Base-by-base conservation (phyloP, 179 eudicot species). In the Patellifolia procumbens region DNA sequence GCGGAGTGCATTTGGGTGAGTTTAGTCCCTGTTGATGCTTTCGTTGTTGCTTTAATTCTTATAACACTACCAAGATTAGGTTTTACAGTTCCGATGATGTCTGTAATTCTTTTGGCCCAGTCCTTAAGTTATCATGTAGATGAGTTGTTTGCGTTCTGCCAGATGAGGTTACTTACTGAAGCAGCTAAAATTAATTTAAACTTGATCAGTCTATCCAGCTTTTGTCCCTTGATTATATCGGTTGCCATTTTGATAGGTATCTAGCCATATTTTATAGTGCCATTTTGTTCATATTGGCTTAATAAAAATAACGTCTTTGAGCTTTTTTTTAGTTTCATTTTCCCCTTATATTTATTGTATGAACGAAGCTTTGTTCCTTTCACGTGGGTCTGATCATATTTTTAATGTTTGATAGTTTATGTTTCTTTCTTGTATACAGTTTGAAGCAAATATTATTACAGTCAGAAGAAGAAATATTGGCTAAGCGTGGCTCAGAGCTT, bases 381-480 rank as follows among this genome's bases (percentile, higher is more conserved):
- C 69, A 56, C 24, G 61, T 28, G n/a, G 16, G 5, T 35, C 39
- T 65, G 28, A 5, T 28, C 32, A 9, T 46, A 53, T 4, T 11
- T 61, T 16, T 43, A 19, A 17, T 61, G 20, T 39, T 45, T 52
- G 11, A 17, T n/a, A 39, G 77, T 65, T 37, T 59, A 71, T 53
- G 61, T 74, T 15, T 43, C 22, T 76, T 74, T 29, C 56, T 48
- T 76, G 26, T 58, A 7, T 78, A 37, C 80, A 95, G 99, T 43
- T 79, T 93, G 85, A 97, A 88, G 77, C 90, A 93, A 52, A 85
- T 88, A 73, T 73, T 96, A 66, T 83, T 96, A 71, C 99, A 91
- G 74, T 88, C 99, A 20, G 98, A 96, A 84, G 99, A 96, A 79
- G 99, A 96, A 79, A 59, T 96, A 39, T 12, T 91, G 87, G 83